Evolutionary conservation across 768 basidiomycete species (phyloP).

Genomic region (Tylopilus sp.): DNA sequence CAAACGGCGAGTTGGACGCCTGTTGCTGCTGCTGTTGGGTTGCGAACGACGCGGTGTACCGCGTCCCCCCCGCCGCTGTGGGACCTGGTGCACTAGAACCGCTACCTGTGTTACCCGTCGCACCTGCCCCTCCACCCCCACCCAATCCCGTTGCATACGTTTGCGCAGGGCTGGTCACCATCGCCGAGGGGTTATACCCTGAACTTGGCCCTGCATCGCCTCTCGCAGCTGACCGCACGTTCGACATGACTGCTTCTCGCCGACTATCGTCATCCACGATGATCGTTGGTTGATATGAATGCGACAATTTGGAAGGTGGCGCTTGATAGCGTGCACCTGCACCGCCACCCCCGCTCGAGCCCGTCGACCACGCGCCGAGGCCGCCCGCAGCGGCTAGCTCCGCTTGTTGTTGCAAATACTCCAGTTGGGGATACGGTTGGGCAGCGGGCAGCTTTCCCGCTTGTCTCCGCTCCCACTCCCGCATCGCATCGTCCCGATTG

Average conservation of each 20-base stretch:
- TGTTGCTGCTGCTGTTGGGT: slow-evolving; percentile 33
- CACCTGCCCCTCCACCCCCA: background rate
- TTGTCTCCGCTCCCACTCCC: slow-evolving; percentile 94
- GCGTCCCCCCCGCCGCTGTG: slow-evolving; percentile 38
- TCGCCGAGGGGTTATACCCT: slow-evolving; percentile 45
- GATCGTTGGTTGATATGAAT: slow-evolving; percentile 50
- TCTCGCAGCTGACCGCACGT: slow-evolving; percentile 62
- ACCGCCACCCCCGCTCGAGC: slow-evolving; percentile 20
- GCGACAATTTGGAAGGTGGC: slow-evolving; percentile 31
- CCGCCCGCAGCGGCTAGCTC: slow-evolving; percentile 71
- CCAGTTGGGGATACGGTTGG: slow-evolving; percentile 84
- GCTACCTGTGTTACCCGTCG: background rate
- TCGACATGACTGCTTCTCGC: slow-evolving; percentile 79
- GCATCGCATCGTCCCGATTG: slow-evolving; percentile 91
- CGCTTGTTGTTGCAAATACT: slow-evolving; percentile 91
- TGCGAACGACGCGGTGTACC: slow-evolving; percentile 60
- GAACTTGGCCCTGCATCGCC: slow-evolving; percentile 39
- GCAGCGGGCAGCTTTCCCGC: slow-evolving; percentile 66
- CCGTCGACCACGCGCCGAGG: slow-evolving; percentile 48
- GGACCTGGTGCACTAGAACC: background rate
- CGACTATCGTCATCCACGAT: slow-evolving; percentile 67
- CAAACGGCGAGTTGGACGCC: slow-evolving; percentile 47
- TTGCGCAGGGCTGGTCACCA: slow-evolving; percentile 75
- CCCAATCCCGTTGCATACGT: slow-evolving; percentile 48
- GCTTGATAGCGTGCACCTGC: slow-evolving; percentile 48